Base-by-base conservation (phyloP, 2,329 filamentous ascomycete genomes). In the Ceratocystis destructans region DNA sequence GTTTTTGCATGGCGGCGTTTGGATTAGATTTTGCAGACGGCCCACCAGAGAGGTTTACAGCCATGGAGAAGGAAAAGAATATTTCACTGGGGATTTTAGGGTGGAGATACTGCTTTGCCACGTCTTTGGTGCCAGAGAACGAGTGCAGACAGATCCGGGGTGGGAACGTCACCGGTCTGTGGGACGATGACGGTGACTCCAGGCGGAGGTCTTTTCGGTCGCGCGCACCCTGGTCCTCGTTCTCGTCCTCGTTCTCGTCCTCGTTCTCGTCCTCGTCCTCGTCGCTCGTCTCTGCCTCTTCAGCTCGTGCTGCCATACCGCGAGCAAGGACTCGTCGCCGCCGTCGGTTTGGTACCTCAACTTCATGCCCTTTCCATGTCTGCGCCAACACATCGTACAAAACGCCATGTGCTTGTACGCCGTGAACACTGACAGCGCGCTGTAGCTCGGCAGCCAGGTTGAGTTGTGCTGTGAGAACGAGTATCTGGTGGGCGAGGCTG, bases 131-230 rank as follows among this genome's bases (percentile, higher is more conserved):
- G 0, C 90, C 93, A 61, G 89, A 95, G 75, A 91, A 99, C 0
- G 92, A 96, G 75, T 99, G 94, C 68, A 99, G 83, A 73, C 94
- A 99, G 73, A 97, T 87, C 7, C 92, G 80, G 0, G 92, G 91
- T 3, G 94, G 92, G 71, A 87, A 97, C 0, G n/a, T 0, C 2
- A 6, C 48, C 15, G 20, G 22, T 53, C 22, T 25, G 4, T 15
- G 48, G 3, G 20, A 5, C 0, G 48, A 22, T 22, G 48, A 53
- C 37, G 37, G 37, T 1, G 37, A 25, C 48, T 25, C 53, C 5
- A 3, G 20, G 28, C 50, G 50, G 50, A 7, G 50, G 22, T 5
- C 12, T 15, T 55, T 15, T 25, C 10, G 12, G 25, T 25, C n/a
- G 22, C 48, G 48, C 4, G 48, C 15, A 53, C 4, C 48, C n/a